Evolutionary conservation across 805 yeast species (phyloP).

Genomic region (Starmerella vaccinii): DNA sequence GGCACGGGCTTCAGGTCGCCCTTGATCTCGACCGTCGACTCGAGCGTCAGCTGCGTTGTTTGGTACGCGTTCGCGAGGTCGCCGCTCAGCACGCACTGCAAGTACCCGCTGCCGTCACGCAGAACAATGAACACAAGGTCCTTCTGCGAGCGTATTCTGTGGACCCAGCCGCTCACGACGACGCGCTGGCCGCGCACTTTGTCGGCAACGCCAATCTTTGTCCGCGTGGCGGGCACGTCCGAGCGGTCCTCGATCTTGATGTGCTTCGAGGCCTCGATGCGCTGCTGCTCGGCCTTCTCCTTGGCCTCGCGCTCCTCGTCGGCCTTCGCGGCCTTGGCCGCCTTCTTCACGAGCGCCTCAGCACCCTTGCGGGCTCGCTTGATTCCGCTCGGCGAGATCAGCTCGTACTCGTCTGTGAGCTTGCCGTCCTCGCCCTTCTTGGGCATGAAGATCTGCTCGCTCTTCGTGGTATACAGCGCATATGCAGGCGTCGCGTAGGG

Average conservation of each 20-base stretch:
- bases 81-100: slow-evolving; percentile 81
- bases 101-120: slow-evolving; percentile 89
- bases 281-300: slow-evolving; percentile 56
- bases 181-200: slow-evolving; percentile 59
- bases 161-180: slow-evolving; percentile 86
- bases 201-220: slow-evolving; percentile 52
- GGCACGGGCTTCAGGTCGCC: slow-evolving; percentile 80
- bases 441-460: slow-evolving; percentile 43
- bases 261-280: slow-evolving; percentile 67
- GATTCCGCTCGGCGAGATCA: slow-evolving; percentile 79
- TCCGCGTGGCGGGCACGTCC: slow-evolving; percentile 60
- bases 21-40: slow-evolving; percentile 67
- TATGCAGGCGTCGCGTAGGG: slow-evolving; percentile 81
- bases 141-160: slow-evolving; percentile 85
- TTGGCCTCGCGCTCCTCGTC: slow-evolving; percentile 44
- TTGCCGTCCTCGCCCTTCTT: slow-evolving; percentile 39
- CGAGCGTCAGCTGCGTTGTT: slow-evolving; percentile 77
- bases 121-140: slow-evolving; percentile 81
- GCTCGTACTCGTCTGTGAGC: slow-evolving; percentile 44
- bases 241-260: slow-evolving; percentile 57
- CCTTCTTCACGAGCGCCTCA: slow-evolving; percentile 77
- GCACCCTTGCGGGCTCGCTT: slow-evolving; percentile 96
- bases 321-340: slow-evolving; percentile 50
- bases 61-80: slow-evolving; percentile 85
- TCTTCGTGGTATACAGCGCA: slow-evolving; percentile 46